Evolutionary conservation across 768 basidiomycete genomes (phyloP), one percentile per base, ranked within the genome.

Genomic region (Rhodotorula diobovata): DNA sequence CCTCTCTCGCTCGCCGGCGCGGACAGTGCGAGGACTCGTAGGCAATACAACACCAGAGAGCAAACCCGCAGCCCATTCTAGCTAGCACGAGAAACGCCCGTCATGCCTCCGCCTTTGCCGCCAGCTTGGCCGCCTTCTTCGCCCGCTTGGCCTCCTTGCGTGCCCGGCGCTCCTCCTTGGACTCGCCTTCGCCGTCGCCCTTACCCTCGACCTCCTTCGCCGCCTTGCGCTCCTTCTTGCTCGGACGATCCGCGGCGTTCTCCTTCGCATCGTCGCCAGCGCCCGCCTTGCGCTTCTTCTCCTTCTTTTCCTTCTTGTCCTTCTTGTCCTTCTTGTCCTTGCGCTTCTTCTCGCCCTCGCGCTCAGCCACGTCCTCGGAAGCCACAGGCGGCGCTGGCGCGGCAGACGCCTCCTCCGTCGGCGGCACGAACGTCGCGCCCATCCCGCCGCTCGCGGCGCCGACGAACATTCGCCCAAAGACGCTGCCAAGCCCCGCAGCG

Each of bases 401-500:
- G 8, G 57, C 46, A 2, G 57, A n/a, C 23, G 34, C 12, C 16
- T 58, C 41, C 20, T 58, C 50, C 8, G 53, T 53, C 45, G 63
- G 67, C 45, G 67, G 63, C 11, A 41, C 43, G n/a, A 55, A 69
- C 21, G 64, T 68, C 39, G 64, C 61, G 46, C 63, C 64, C 67
- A 66, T 69, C 32, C 67, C 66, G n/a, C 67, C 67, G 35, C 21
- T 56, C 14, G 48, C 12, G 8, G 39, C 39, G 7, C 39, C 8
- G n/a, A 62, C 72, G 43, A 66, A 68, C 72, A 69, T 68, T 35
- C 61, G 63, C 39, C 35, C 55, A 41, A 61, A 71, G 14, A 61
- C 39, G 34, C 37, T 30, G 9, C 57, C 48, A n/a, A 61, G 59
- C 11, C 48, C 46, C 32, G 66, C 32, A 20, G 70, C 34, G 15